These are phyloP conservation scores for Arthrocladium fulminans DNA, from an alignment of 2,329 filamentous ascomycete genomes.

Conservation along the genomic window DNA sequence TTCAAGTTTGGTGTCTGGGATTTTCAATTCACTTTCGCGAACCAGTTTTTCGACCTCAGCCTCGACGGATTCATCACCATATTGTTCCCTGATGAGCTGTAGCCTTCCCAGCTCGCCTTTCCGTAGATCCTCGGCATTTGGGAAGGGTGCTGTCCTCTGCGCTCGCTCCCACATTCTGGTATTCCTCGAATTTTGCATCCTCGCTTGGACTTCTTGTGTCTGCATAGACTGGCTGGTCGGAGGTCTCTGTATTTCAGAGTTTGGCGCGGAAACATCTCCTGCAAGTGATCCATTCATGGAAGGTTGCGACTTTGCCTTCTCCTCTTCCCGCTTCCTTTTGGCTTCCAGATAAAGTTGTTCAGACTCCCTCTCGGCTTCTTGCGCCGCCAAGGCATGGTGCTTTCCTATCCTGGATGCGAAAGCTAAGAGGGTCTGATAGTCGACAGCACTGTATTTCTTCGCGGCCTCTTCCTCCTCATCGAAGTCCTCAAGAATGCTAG, in stretches of 20 bases:
- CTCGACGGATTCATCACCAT: slow-evolving; percentile 45
- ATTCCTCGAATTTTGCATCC: slow-evolving; percentile 35
- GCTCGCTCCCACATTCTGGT: slow-evolving; percentile 27
- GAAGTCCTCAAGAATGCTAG: slow-evolving; percentile 25
- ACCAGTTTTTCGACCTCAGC: slow-evolving; percentile 35
- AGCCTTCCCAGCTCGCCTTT: slow-evolving; percentile 39
- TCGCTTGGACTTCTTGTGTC: slow-evolving; percentile 8
- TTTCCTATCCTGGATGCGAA: slow-evolving; percentile 41
- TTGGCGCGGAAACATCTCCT: not conserved
- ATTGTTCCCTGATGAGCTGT: slow-evolving; percentile 36
- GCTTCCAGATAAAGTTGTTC: slow-evolving; percentile 17
- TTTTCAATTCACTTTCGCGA: slow-evolving; percentile 39
- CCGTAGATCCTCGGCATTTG: slow-evolving; percentile 36
- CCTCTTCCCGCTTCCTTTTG: slow-evolving; percentile 11
- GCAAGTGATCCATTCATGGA: slow-evolving; percentile 1
- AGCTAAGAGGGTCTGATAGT: slow-evolving; percentile 36
- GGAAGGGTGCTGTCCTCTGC: slow-evolving; percentile 37
- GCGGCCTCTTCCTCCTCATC: slow-evolving; percentile 24
- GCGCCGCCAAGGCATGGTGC: slow-evolving; percentile 37
- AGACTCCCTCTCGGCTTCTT: slow-evolving; percentile 31
- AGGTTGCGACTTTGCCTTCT: slow-evolving; percentile 4
- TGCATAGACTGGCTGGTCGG: slow-evolving; percentile 7
- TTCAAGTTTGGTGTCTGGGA: slow-evolving; percentile 29
- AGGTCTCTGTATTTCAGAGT: not conserved
- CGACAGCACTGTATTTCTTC: slow-evolving; percentile 27